A percentile compares a stretch with the other conserved stretches of the same genome.
Evolutionary conservation across 2,329 filamentous ascomycete species (phyloP).

Genomic region (Didymella glomerata): DNA sequence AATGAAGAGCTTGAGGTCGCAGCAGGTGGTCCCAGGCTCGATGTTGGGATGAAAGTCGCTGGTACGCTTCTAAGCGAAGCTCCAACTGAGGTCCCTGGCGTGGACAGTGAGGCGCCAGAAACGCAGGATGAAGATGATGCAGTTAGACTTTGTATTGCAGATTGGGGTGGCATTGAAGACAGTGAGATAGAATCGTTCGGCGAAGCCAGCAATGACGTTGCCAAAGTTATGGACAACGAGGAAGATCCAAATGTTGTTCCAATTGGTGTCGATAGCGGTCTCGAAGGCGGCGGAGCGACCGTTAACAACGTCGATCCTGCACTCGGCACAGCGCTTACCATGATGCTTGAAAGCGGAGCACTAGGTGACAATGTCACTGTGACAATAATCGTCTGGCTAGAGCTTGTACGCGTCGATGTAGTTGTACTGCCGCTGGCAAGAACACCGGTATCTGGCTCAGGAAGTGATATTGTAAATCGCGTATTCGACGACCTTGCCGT

Average conservation of each 20-base stretch:
- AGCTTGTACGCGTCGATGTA: neutral
- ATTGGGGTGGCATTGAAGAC: neutral
- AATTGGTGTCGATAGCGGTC: neutral
- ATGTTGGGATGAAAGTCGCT: neutral
- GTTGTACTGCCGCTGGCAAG: neutral
- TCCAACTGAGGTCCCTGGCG: neutral
- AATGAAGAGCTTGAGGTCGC: neutral
- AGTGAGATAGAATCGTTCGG: neutral
- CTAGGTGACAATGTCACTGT: neutral
- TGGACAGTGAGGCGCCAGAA: neutral
- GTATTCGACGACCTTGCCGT: neutral
- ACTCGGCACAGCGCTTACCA: neutral
- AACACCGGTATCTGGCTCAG: neutral
- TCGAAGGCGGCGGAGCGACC: neutral
- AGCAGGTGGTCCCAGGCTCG: neutral
- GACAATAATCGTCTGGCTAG: neutral
- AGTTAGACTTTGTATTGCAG: neutral
- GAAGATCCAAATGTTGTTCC: neutral
- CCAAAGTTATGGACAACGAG: neutral
- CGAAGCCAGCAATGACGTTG: neutral
- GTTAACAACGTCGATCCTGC: neutral
- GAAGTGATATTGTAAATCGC: slow-evolving; percentile 19
- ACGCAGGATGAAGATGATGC: neutral
- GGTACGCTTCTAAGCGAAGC: neutral
- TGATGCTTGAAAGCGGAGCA: neutral